Conservation (phyloP, 1,139 yeast species). For the Pneumocystis sp. region DNA sequence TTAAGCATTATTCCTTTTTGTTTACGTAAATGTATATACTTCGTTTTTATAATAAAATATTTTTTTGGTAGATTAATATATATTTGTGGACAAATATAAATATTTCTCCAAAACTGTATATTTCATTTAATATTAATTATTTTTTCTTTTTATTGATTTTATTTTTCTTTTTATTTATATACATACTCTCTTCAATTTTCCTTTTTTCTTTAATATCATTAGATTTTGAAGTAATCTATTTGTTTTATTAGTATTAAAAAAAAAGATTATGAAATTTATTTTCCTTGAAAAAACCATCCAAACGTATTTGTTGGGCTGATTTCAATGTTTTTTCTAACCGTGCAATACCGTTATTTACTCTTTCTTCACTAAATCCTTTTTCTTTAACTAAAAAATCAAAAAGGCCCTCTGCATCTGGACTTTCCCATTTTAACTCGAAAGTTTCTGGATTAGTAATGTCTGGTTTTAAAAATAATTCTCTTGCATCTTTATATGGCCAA, state of each 20-base stretch:
- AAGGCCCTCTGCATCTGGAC: constrained; percentile 64
- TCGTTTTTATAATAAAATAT: background rate
- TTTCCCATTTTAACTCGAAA: constrained; percentile 50
- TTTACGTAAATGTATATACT: background rate
- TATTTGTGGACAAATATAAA: background rate
- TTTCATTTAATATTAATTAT: background rate
- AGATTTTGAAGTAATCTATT: background rate
- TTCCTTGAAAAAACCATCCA: background rate
- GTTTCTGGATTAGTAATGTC: constrained; percentile 53
- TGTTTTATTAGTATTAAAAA: background rate
- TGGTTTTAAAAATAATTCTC: constrained; percentile 67
- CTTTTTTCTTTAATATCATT: background rate
- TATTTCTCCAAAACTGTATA: background rate
- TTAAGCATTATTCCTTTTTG: background rate
- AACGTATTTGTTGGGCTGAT: constrained; percentile 48
- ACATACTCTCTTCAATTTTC: background rate
- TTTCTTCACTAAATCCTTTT: constrained; percentile 82
- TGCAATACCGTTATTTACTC: constrained; percentile 76
- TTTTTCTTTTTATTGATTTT: background rate
- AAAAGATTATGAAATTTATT: background rate
- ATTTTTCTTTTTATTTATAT: background rate
- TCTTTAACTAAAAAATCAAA: constrained; percentile 55
- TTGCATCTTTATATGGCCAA: constrained; percentile 86
- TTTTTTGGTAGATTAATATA: background rate
- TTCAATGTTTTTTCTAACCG: constrained; percentile 72